A percentile compares a stretch with the other conserved stretches of the same genome.
Conservation (phyloP, 331 rosid species). For the Telfairia occidentalis region DNA sequence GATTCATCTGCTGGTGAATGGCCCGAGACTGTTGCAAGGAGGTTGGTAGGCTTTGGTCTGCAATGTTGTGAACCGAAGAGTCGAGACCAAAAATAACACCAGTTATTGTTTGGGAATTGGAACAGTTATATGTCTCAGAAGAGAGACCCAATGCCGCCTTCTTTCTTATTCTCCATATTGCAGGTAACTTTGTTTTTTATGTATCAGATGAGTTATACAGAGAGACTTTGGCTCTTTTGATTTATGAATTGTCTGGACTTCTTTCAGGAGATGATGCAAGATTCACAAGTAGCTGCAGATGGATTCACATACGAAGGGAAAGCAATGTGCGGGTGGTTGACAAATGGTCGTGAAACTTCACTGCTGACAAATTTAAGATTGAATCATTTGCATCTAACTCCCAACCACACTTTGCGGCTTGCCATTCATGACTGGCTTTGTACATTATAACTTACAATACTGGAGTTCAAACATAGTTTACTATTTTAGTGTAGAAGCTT, state of each 20-base stretch:
- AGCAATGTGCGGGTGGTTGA: slow-evolving; percentile 70
- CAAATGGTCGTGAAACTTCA: slow-evolving; percentile 62
- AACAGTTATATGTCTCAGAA: slow-evolving; percentile 56
- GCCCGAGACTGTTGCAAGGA: slow-evolving; percentile 40
- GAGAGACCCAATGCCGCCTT: slow-evolving; percentile 64
- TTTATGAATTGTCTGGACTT: neutral
- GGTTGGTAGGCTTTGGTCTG: slow-evolving; percentile 54
- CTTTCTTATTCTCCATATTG: slow-evolving; percentile 73
- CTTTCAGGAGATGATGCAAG: slow-evolving; percentile 81
- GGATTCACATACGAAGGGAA: slow-evolving; percentile 91
- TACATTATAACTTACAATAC: neutral
- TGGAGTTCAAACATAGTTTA: neutral
- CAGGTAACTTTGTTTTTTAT: slow-evolving; percentile 30
- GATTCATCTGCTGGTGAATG: slow-evolving; percentile 79
- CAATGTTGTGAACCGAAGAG: slow-evolving; percentile 58
- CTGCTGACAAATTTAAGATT: slow-evolving; percentile 79
- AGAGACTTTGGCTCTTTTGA: neutral
- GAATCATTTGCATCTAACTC: slow-evolving; percentile 54
- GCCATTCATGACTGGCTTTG: slow-evolving; percentile 90
- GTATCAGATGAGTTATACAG: too few relatives aligned
- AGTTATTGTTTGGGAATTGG: slow-evolving; percentile 57
- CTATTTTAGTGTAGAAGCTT: neutral
- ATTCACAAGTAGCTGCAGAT: slow-evolving; percentile 79
- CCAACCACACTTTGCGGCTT: slow-evolving; percentile 60
- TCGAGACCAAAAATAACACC: slow-evolving; percentile 63